Evolutionary conservation across 108 stramenopile species (phyloP).

Genomic region (Pseudonitzschia pungens): DNA sequence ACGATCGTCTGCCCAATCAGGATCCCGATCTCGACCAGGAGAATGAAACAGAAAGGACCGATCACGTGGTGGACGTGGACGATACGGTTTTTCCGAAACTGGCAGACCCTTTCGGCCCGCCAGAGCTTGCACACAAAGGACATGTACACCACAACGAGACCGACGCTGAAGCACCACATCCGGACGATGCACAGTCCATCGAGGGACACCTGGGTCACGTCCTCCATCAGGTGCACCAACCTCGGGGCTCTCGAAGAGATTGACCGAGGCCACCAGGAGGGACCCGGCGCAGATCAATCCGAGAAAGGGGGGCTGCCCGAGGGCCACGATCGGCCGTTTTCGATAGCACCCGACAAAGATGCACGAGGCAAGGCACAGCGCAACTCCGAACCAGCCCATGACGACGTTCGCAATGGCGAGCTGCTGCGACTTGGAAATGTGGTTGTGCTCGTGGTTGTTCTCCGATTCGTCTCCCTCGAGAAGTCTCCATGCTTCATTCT

Average conservation of each 20-base stretch:
- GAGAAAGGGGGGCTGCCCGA: constrained; percentile 5
- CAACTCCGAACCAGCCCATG: neutral
- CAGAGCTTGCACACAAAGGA: constrained; percentile 7
- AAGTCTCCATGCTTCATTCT: too few species aligned
- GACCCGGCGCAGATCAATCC: neutral
- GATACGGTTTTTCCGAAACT: neutral
- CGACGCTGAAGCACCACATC: neutral
- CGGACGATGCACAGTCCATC: neutral
- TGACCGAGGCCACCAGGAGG: neutral
- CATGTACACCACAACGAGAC: neutral
- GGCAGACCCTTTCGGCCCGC: neutral
- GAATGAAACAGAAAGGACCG: neutral
- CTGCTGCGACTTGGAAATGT: neutral
- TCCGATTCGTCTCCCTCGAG: too few species aligned
- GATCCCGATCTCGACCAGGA: neutral
- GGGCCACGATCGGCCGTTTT: neutral
- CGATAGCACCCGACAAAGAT: neutral
- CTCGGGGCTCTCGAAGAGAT: neutral
- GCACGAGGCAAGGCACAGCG: neutral
- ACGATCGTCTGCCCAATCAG: neutral
- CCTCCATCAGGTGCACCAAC: too few species aligned
- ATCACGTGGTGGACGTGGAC: constrained; percentile 1
- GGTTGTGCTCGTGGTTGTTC: neutral
- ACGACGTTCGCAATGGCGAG: neutral
- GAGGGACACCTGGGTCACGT: neutral